Conservation (phyloP, 495 filamentous ascomycete genomes). For the Xylaria venustula region DNA sequence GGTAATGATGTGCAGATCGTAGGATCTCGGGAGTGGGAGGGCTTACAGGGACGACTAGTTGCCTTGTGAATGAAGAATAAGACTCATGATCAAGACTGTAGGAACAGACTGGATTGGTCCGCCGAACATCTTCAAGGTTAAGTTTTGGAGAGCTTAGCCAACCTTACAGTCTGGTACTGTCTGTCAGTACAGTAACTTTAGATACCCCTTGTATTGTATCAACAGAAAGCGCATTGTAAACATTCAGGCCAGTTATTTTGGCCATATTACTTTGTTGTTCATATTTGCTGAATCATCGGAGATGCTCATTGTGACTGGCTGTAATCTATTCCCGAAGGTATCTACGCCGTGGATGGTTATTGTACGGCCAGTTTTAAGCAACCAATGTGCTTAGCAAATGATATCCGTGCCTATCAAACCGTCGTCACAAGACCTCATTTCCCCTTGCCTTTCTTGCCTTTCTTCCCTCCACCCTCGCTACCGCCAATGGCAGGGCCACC, state of each 20-base stretch:
- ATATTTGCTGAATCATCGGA: not conserved
- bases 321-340: not conserved
- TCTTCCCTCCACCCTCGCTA: constrained; percentile 28
- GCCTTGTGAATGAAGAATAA: not conserved
- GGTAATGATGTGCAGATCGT: constrained; percentile 40
- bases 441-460: constrained; percentile 52
- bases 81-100: not conserved
- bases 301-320: not conserved
- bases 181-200: constrained; percentile 5
- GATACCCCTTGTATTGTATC: constrained; percentile 22
- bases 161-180: not conserved
- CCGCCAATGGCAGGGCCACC: constrained; percentile 25
- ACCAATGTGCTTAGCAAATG: not conserved
- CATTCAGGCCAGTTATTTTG: not conserved
- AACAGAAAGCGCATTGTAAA: constrained; percentile 2
- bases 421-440: constrained; percentile 13
- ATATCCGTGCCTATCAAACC: not conserved
- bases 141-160: not conserved
- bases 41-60: constrained; percentile 20
- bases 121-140: not conserved
- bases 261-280: not conserved
- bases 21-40: constrained; percentile 43
- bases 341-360: not conserved
- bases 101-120: not conserved
- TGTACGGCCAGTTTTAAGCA: not conserved